Conservation (phyloP, 1,284 basidiomycete species). For the Puccinia hordei region DNA sequence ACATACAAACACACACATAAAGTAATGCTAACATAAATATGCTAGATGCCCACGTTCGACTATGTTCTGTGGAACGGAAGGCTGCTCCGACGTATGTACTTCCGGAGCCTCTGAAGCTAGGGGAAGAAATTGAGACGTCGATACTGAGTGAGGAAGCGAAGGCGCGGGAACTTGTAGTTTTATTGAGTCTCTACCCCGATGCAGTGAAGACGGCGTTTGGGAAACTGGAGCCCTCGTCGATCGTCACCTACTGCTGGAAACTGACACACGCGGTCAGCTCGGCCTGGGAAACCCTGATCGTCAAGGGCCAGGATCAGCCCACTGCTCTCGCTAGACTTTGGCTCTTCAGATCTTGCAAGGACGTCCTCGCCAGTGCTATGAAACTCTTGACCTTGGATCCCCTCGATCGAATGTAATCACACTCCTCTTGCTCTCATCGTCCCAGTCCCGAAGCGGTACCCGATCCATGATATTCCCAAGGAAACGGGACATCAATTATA, state of each 20-base stretch:
- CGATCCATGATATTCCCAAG: neutral
- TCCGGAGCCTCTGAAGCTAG: constrained; percentile 68
- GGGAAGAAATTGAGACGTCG: constrained; percentile 70
- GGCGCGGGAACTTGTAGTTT: constrained; percentile 81
- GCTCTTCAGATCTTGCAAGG: constrained; percentile 82
- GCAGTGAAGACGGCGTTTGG: constrained; percentile 80
- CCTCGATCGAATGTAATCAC: constrained; percentile 7
- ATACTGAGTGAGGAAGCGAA: constrained; percentile 70
- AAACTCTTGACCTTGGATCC: constrained; percentile 72
- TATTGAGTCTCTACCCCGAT: constrained; percentile 87
- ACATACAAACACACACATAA: neutral
- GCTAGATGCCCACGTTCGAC: constrained; percentile 86
- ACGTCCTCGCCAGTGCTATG: constrained; percentile 84
- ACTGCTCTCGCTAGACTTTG: constrained; percentile 85
- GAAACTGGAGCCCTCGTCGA: constrained; percentile 84
- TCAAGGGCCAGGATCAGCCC: constrained; percentile 72
- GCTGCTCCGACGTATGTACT: constrained; percentile 76
- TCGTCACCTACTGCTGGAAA: constrained; percentile 66
- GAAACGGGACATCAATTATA: too few relatives aligned
- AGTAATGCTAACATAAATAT: constrained; percentile 66
- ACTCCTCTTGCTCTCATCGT: neutral
- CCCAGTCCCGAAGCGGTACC: neutral
- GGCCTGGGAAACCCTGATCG: constrained; percentile 83
- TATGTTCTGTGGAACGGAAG: constrained; percentile 89
- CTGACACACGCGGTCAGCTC: constrained; percentile 72